Percentiles rank a stretch among this genome's conserved stretches.
These are phyloP conservation scores for Psidium friedrichsthalianum DNA, from an alignment of 345 rosid genomes.

Conservation along the genomic window DNA sequence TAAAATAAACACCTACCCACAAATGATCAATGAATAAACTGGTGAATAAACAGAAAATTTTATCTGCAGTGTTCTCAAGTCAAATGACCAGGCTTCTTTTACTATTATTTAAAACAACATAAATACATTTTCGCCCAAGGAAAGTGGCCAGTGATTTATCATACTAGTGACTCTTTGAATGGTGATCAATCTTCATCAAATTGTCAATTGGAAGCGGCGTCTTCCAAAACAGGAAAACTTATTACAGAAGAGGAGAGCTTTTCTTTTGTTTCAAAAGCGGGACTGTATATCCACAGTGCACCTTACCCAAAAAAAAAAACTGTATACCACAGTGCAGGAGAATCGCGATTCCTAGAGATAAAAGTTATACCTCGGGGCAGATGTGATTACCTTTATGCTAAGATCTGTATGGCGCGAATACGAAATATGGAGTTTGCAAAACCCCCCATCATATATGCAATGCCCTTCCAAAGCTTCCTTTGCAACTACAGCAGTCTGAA, in stretches of 20 bases:
- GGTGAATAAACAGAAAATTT: not conserved
- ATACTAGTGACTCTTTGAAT: not conserved
- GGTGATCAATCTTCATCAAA: not conserved
- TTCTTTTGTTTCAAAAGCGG: not conserved
- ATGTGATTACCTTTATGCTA: constrained; percentile 64
- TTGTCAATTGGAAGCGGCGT: not conserved
- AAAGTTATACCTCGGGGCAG: not conserved
- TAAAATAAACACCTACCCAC: not conserved
- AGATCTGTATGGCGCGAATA: constrained; percentile 95
- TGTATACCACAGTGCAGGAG: not conserved
- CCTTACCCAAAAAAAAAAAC: no score
- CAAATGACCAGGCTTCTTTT: not conserved
- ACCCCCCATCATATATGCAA: constrained; percentile 95
- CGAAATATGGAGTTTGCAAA: constrained; percentile 92
- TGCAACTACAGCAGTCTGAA: constrained; percentile 85
- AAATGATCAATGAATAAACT: not conserved
- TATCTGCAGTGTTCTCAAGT: not conserved
- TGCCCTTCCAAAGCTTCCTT: constrained; percentile 99
- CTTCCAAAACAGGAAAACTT: not conserved
- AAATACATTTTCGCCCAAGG: no score
- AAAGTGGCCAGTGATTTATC: not conserved
- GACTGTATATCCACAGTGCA: not conserved
- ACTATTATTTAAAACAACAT: not conserved
- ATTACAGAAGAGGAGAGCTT: not conserved
- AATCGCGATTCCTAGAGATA: not conserved